Evolutionary conservation across 768 basidiomycete species (phyloP).

Genomic region (Tricholoma bakamatsutake): DNA sequence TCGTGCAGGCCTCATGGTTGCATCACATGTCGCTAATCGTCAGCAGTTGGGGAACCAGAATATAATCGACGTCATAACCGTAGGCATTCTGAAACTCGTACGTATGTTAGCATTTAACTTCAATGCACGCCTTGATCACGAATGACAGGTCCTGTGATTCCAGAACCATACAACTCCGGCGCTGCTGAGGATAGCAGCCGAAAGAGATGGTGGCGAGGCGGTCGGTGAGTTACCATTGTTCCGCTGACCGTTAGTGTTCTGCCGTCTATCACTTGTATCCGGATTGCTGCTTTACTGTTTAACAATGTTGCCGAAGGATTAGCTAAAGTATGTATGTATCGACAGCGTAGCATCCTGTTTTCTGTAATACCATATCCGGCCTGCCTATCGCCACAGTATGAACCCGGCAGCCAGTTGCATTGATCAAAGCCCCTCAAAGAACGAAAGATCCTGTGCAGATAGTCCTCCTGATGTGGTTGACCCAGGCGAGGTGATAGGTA

Average conservation of each 20-base stretch:
- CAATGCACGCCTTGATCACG: slow-evolving; percentile 1
- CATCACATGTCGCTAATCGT: background rate
- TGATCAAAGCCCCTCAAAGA: slow-evolving; percentile 69
- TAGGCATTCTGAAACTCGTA: slow-evolving; percentile 12
- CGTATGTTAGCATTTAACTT: slow-evolving; percentile 1
- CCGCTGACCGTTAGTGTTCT: background rate
- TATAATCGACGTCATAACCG: slow-evolving; percentile 6
- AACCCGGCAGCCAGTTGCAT: background rate
- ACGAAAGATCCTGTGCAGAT: slow-evolving; percentile 80
- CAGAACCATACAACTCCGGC: slow-evolving; percentile 7
- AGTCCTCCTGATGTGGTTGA: slow-evolving; percentile 41
- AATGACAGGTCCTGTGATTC: slow-evolving; percentile 13
- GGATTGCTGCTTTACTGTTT: background rate
- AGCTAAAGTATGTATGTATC: background rate
- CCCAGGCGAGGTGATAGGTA: slow-evolving; percentile 17
- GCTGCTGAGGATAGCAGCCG: slow-evolving; percentile 9
- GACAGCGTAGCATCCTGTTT: background rate
- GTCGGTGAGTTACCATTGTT: slow-evolving; percentile 1
- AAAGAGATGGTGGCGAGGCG: slow-evolving; percentile 13
- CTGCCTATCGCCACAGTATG: background rate
- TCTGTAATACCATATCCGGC: background rate
- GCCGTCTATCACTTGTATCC: background rate
- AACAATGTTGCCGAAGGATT: background rate
- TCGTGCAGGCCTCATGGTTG: background rate
- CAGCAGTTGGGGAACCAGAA: slow-evolving; percentile 12